These are phyloP conservation scores for Schizochytrium sp. DNA, from an alignment of 108 stramenopile species.

Conservation along the genomic window DNA sequence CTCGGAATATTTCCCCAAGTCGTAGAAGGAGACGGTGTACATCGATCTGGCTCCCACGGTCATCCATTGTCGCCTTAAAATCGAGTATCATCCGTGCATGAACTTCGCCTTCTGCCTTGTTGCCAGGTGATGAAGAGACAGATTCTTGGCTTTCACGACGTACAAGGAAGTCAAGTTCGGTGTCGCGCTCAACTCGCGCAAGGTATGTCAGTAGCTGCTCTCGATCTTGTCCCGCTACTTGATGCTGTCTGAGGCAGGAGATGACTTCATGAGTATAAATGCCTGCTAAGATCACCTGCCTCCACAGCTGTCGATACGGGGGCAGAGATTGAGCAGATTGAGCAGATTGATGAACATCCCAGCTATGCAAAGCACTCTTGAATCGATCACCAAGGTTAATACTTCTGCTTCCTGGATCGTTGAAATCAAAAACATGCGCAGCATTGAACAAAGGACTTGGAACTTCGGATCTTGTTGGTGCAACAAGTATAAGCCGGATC, in stretches of 20 bases:
- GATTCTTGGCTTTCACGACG: no score
- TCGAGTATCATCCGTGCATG: background rate
- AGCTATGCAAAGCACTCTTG: background rate
- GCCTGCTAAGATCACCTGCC: background rate
- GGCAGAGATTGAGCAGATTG: background rate
- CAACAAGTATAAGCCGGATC: no score
- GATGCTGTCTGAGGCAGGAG: no score
- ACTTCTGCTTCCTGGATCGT: background rate
- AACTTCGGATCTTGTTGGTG: background rate
- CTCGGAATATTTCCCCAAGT: background rate
- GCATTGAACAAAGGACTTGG: background rate
- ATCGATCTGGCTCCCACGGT: background rate
- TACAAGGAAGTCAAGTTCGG: no score
- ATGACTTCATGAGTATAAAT: no score
- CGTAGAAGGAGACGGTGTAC: background rate
- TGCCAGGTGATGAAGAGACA: background rate
- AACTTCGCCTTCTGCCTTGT: background rate
- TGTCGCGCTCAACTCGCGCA: no score
- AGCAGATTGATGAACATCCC: background rate
- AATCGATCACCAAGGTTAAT: background rate
- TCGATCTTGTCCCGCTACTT: no score
- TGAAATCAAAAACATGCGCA: background rate
- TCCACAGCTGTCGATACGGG: background rate
- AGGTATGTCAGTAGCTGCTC: no score
- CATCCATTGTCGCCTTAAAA: background rate